A percentile compares a stretch with the other conserved stretches of the same genome.
These are phyloP conservation scores for Aspergillus transmontanensis DNA, from an alignment of 2,329 filamentous ascomycete genomes.

Conservation along the genomic window DNA sequence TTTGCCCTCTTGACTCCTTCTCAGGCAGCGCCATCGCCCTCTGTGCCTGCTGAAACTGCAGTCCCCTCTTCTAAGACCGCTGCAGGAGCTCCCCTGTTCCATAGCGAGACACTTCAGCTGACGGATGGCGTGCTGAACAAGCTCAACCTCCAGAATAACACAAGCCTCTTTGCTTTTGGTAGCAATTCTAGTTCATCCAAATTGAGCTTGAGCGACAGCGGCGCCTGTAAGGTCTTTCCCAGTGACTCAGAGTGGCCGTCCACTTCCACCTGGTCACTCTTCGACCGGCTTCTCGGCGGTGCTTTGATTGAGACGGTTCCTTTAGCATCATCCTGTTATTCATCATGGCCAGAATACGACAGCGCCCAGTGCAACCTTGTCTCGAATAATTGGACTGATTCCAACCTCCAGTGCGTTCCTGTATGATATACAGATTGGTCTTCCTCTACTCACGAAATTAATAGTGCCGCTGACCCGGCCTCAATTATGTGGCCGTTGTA, in stretches of 20 bases:
- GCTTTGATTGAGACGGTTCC: slow-evolving; percentile 31
- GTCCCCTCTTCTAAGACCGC: slow-evolving; percentile 4
- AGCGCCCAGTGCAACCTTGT: slow-evolving; percentile 21
- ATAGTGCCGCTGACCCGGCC: slow-evolving; percentile 25
- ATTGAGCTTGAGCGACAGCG: neutral
- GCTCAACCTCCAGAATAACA: slow-evolving; percentile 9
- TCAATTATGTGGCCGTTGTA: slow-evolving; percentile 33
- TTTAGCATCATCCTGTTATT: slow-evolving; percentile 30
- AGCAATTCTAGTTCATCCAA: slow-evolving; percentile 1
- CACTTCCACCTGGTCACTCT: slow-evolving; percentile 22
- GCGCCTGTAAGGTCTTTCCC: slow-evolving; percentile 29
- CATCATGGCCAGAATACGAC: slow-evolving; percentile 28
- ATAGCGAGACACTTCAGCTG: slow-evolving; percentile 30
- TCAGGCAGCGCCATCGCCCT: slow-evolving; percentile 14
- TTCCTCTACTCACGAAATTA: neutral
- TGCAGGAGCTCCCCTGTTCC: slow-evolving; percentile 25
- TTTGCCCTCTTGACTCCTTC: slow-evolving; percentile 18
- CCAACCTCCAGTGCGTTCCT: slow-evolving; percentile 28
- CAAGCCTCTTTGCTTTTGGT: too few relatives aligned
- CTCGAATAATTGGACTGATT: slow-evolving; percentile 26
- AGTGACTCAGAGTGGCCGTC: slow-evolving; percentile 29
- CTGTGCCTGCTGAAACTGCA: slow-evolving; percentile 11
- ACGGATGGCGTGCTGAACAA: slow-evolving; percentile 24
- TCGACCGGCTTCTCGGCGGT: slow-evolving; percentile 26
- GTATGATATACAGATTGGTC: neutral